These are phyloP conservation scores for Saturnispora saitoi DNA, from an alignment of 805 yeast genomes.

Conservation along the genomic window DNA sequence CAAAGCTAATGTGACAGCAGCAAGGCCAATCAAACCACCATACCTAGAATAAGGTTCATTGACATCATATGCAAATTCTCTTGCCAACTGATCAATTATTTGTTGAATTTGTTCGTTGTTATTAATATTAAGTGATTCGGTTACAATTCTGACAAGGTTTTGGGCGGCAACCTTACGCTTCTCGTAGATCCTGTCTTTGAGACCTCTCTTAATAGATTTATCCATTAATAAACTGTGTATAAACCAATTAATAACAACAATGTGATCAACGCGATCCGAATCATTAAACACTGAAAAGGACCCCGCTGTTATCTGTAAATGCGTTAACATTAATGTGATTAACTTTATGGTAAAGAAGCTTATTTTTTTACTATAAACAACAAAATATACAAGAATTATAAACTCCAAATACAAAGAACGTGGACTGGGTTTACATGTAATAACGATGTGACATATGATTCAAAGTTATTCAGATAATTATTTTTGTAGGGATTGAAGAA, in stretches of 20 bases:
- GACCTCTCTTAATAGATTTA: conserved; percentile 55
- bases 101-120: conserved; percentile 44
- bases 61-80: conserved; percentile 72
- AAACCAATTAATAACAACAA: not conserved
- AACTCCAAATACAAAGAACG: not conserved
- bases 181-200: conserved; percentile 67
- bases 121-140: conserved; percentile 55
- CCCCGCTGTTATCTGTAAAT: not conserved
- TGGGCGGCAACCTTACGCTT: conserved; percentile 71
- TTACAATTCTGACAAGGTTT: conserved; percentile 70
- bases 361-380: not conserved
- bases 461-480: not conserved
- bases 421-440: not conserved
- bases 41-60: conserved; percentile 84
- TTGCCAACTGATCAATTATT: conserved; percentile 65
- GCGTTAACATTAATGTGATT: too few species aligned
- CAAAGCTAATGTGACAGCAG: conserved; percentile 90
- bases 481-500: conserved; percentile 19
- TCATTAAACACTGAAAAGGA: not conserved
- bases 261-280: conserved; percentile 2
- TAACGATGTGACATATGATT: not conserved
- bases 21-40: conserved; percentile 93
- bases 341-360: too few species aligned
- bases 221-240: conserved; percentile 10
- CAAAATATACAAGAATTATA: not conserved